Evolutionary conservation across 352 stramenopile species (phyloP).

Genomic region (Globisporangium orthogonon): DNA sequence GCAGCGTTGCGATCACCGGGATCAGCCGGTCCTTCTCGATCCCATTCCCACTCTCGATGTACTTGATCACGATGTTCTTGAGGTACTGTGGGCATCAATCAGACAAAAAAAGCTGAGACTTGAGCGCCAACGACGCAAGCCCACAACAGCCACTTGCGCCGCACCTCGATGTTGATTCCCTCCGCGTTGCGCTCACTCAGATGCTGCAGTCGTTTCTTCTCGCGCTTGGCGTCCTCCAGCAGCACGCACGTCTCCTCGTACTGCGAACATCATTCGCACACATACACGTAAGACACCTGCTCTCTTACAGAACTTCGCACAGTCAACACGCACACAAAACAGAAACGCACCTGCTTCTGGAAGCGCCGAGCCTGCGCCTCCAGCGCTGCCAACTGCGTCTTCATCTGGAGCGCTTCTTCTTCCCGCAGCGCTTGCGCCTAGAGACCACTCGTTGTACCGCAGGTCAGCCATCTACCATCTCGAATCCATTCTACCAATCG

Average conservation of each 20-base stretch:
- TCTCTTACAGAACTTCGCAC: background rate
- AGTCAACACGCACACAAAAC: background rate
- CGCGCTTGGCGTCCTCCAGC: conserved; percentile 41
- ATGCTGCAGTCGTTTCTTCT: conserved; percentile 54
- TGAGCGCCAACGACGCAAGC: no score
- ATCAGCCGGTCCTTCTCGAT: conserved; percentile 76
- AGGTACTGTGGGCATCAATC: conserved; percentile 40
- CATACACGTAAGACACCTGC: background rate
- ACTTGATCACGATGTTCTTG: conserved; percentile 85
- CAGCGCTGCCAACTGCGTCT: conserved; percentile 36
- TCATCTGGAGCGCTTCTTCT: conserved; percentile 33
- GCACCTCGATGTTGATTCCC: conserved; percentile 48
- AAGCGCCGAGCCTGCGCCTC: conserved; percentile 33
- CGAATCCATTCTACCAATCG: background rate
- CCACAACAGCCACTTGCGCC: no score
- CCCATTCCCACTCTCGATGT: conserved; percentile 66
- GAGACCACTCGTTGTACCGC: background rate
- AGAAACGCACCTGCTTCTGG: conserved; percentile 32
- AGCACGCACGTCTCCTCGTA: conserved; percentile 49
- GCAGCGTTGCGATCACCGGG: conserved; percentile 64
- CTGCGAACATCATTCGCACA: conserved; percentile 9
- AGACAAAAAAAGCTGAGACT: no score
- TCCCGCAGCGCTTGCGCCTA: background rate
- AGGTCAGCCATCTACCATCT: background rate
- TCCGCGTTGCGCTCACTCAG: conserved; percentile 30